Conservation (phyloP, 176 grass and related monocot species). For the Carex littledalei region DNA sequence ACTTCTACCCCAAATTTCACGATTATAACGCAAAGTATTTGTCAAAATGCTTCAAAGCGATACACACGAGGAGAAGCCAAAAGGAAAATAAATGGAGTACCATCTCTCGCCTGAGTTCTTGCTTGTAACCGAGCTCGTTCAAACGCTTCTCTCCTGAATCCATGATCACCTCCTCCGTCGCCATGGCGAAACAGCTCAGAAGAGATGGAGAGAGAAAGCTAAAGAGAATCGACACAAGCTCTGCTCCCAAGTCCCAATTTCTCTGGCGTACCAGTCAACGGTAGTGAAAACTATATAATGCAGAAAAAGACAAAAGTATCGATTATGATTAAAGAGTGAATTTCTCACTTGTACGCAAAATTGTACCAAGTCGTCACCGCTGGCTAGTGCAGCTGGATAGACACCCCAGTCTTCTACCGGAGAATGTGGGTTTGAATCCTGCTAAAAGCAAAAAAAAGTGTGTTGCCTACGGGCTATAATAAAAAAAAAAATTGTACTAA, state of each 20-base stretch:
- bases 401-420: too few relatives aligned
- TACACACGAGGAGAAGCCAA: background rate
- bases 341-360: constrained; percentile 20
- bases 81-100: constrained; percentile 3
- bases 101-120: constrained; percentile 98
- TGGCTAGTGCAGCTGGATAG: too few relatives aligned
- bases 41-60: constrained; percentile 2
- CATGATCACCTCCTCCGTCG: constrained; percentile 30
- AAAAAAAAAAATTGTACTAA: background rate
- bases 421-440: too few relatives aligned
- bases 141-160: constrained; percentile 99
- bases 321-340: background rate
- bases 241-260: background rate
- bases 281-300: background rate
- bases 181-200: constrained; percentile 41
- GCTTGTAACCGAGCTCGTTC: constrained; percentile 99
- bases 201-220: background rate
- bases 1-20: background rate
- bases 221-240: background rate
- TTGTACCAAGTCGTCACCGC: background rate
- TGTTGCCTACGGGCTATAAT: too few relatives aligned
- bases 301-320: background rate
- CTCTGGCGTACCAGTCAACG: background rate
- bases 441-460: too few relatives aligned
- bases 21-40: background rate